These are phyloP conservation scores for Linum trigynum DNA, from an alignment of 345 rosid species.

Conservation along the genomic window DNA sequence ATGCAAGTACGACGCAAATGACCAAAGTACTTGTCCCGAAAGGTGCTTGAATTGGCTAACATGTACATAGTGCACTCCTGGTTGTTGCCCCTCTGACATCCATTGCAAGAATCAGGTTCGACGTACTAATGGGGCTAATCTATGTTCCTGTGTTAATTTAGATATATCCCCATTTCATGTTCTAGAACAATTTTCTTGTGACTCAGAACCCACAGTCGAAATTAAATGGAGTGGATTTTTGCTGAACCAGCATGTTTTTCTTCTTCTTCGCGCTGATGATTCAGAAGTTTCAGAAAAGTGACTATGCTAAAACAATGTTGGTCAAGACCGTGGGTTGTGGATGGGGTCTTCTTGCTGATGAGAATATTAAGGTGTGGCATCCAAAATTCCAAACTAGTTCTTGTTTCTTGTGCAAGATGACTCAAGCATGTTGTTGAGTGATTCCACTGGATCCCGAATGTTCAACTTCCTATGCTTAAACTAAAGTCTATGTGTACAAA, in stretches of 20 bases:
- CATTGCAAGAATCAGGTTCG: slow-evolving; percentile 88
- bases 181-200: not conserved
- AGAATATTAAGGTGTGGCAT: slow-evolving; percentile 56
- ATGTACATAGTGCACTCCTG: slow-evolving; percentile 85
- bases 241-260: not conserved
- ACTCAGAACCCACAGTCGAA: not conserved
- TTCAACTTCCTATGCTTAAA: not conserved
- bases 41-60: slow-evolving; percentile 79
- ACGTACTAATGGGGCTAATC: not conserved
- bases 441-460: not conserved
- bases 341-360: slow-evolving; percentile 80
- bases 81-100: slow-evolving; percentile 63
- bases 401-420: not conserved
- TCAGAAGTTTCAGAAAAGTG: slow-evolving; percentile 77
- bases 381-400: not conserved
- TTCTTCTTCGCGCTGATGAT: not conserved
- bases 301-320: slow-evolving; percentile 70
- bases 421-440: not conserved
- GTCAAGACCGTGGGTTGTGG: slow-evolving; percentile 77
- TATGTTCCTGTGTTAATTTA: not conserved
- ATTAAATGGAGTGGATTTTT: not conserved
- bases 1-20: slow-evolving; percentile 58
- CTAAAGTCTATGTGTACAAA: not conserved
- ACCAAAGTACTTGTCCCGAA: slow-evolving; percentile 79
- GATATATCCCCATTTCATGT: not conserved